Evolutionary conservation across 306 rosid species (phyloP).

Genomic region (Hylodesmum podocarpum): DNA sequence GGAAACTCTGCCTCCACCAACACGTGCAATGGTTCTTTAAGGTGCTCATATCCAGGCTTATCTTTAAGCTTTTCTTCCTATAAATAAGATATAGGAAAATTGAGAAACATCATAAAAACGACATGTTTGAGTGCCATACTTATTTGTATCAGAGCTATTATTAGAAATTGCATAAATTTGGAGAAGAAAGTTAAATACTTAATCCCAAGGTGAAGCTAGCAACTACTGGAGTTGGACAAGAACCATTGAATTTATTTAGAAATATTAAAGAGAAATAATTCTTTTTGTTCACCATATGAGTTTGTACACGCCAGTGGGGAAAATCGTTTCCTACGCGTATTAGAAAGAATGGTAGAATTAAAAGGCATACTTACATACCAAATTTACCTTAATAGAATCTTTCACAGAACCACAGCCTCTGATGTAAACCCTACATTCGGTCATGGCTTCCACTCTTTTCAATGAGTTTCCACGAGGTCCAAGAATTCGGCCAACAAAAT

Average conservation of each 20-base stretch:
- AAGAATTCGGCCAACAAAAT: constrained; percentile 93
- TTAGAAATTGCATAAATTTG: neutral
- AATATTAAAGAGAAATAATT: neutral
- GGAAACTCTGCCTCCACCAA: constrained; percentile 95
- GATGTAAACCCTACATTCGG: constrained; percentile 89
- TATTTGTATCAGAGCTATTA: neutral
- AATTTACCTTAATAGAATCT: constrained; percentile 77
- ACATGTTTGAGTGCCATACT: neutral
- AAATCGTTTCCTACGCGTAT: neutral
- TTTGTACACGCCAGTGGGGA: neutral
- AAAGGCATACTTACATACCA: neutral
- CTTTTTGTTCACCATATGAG: neutral
- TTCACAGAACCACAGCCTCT: constrained; percentile 92
- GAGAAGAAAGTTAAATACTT: constrained; percentile 1
- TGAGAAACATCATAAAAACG: neutral
- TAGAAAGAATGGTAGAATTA: neutral
- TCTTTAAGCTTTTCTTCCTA: constrained; percentile 93
- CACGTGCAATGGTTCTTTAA: constrained; percentile 83
- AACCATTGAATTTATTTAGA: neutral
- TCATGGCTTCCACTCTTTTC: constrained; percentile 93
- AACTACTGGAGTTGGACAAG: constrained; percentile 1
- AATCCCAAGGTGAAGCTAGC: constrained; percentile 2
- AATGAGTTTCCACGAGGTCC: constrained; percentile 95
- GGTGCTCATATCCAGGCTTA: constrained; percentile 87
- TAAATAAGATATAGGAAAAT: neutral